These are phyloP conservation scores for Ustilago cynodontis DNA, from an alignment of 1,284 basidiomycete species.

Conservation along the genomic window DNA sequence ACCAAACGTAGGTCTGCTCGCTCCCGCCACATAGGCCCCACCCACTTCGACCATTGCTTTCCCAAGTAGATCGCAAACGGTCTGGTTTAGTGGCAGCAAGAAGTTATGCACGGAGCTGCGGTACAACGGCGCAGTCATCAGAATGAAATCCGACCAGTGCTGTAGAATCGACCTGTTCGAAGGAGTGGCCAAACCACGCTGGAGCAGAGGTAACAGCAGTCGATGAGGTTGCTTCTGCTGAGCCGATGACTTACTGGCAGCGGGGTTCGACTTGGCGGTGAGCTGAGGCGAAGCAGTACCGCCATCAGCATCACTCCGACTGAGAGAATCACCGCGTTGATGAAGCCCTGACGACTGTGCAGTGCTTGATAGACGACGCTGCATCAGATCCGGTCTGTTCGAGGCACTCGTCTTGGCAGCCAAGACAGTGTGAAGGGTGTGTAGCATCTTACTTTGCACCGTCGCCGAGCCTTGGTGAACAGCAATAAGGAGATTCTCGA, in stretches of 20 bases:
- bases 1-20: conserved; percentile 37
- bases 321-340: conserved; percentile 21
- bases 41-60: conserved; percentile 75
- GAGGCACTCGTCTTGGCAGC: conserved; percentile 26
- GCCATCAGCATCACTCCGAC: conserved; percentile 16
- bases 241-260: not conserved
- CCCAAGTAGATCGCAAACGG: conserved; percentile 81
- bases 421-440: conserved; percentile 83
- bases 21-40: conserved; percentile 60
- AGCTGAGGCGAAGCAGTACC: not conserved
- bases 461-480: conserved; percentile 73
- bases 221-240: conserved; percentile 66
- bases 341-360: conserved; percentile 22
- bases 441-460: conserved; percentile 82
- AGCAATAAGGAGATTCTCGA: conserved; percentile 81
- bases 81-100: conserved; percentile 83
- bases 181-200: conserved; percentile 80
- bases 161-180: conserved; percentile 84
- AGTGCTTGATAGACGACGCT: conserved; percentile 23
- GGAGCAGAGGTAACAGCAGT: conserved; percentile 81
- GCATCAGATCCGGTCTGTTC: conserved; percentile 11
- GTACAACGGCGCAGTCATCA: conserved; percentile 88
- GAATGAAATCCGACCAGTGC: conserved; percentile 95
- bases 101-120: conserved; percentile 78
- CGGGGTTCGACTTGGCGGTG: conserved; percentile 2